A percentile compares a stretch with the other conserved stretches of the same genome.
These are phyloP conservation scores for Candida albicans DNA, from an alignment of 1,139 yeast species.

Conservation along the genomic window DNA sequence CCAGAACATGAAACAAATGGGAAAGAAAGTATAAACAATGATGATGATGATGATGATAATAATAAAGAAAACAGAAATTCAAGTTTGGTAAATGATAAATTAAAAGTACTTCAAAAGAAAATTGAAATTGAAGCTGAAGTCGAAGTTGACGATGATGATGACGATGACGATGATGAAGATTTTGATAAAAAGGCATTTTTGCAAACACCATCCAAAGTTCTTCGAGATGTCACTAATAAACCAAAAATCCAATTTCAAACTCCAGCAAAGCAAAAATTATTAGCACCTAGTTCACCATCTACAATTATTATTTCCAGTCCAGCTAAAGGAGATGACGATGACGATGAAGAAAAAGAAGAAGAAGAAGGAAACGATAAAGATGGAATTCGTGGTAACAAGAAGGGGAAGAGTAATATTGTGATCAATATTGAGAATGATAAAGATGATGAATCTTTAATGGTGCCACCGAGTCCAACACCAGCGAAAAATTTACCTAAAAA, in stretches of 20 bases:
- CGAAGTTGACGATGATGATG: slow-evolving; percentile 3
- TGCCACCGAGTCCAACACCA: slow-evolving; percentile 47
- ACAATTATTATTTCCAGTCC: slow-evolving; percentile 32
- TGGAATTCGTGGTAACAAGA: background rate
- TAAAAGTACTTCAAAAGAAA: slow-evolving; percentile 3
- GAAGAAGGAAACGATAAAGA: slow-evolving; percentile 5
- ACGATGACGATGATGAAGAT: slow-evolving; percentile 7
- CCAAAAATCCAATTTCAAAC: slow-evolving; percentile 23
- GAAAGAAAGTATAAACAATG: slow-evolving; percentile 13
- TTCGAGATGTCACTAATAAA: slow-evolving; percentile 27
- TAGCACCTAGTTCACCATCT: slow-evolving; percentile 32
- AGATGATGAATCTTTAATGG: slow-evolving; percentile 6
- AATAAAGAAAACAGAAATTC: background rate
- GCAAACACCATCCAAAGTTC: slow-evolving; percentile 36
- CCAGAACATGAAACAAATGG: background rate
- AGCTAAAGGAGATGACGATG: slow-evolving; percentile 13
- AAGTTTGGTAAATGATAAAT: slow-evolving; percentile 15
- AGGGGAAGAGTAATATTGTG: background rate
- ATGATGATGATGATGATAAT: slow-evolving; percentile 10
- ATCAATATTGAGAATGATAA: background rate
- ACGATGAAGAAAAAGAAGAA: slow-evolving; percentile 2
- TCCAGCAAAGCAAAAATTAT: slow-evolving; percentile 23
- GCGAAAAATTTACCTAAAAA: slow-evolving; percentile 21
- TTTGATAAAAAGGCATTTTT: slow-evolving; percentile 10
- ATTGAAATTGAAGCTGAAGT: slow-evolving; percentile 3